A percentile compares a stretch with the other conserved stretches of the same genome.
Evolutionary conservation across 1,284 basidiomycete genomes (phyloP).

Genomic region (Vanrija pseudolonga): DNA sequence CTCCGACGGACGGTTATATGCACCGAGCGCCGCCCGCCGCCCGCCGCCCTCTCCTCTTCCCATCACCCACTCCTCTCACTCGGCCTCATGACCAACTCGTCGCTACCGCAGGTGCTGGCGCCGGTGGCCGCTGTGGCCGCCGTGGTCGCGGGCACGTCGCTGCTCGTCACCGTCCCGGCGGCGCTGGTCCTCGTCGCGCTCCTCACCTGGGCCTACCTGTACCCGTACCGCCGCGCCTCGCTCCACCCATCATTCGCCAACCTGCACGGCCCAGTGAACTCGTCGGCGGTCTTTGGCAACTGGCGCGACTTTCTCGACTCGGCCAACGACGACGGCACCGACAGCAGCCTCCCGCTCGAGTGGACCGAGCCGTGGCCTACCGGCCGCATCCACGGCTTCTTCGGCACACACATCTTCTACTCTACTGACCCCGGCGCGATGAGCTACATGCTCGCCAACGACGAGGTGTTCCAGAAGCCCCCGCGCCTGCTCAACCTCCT

Average conservation of each 20-base stretch:
- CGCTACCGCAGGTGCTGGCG: too few relatives aligned
- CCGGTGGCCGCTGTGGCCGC: too few relatives aligned
- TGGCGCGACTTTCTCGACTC: conserved; percentile 15
- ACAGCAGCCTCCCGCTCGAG: conserved; percentile 1
- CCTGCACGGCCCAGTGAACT: conserved; percentile 16
- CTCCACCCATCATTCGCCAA: conserved; percentile 1
- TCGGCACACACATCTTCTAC: conserved; percentile 51
- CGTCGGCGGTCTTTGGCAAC: conserved; percentile 18
- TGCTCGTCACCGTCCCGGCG: background rate
- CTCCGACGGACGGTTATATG: too few relatives aligned
- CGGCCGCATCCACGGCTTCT: conserved; percentile 15
- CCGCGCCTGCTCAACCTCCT: conserved; percentile 47
- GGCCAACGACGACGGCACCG: conserved; percentile 3
- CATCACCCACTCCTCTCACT: too few relatives aligned
- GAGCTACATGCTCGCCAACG: conserved; percentile 59
- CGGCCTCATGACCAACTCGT: too few relatives aligned
- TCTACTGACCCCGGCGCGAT: conserved; percentile 62
- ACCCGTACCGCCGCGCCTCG: conserved; percentile 4
- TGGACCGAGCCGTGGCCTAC: conserved; percentile 25
- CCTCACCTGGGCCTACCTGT: conserved; percentile 6
- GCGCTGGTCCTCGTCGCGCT: background rate
- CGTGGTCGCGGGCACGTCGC: too few relatives aligned
- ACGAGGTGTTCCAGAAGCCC: conserved; percentile 65
- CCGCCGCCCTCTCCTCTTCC: too few relatives aligned
- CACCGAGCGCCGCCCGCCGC: too few relatives aligned